phyloP scores from a whole-genome alignment of 2,329 filamentous ascomycete genomes.

The Nakataea oryzae region DNA sequence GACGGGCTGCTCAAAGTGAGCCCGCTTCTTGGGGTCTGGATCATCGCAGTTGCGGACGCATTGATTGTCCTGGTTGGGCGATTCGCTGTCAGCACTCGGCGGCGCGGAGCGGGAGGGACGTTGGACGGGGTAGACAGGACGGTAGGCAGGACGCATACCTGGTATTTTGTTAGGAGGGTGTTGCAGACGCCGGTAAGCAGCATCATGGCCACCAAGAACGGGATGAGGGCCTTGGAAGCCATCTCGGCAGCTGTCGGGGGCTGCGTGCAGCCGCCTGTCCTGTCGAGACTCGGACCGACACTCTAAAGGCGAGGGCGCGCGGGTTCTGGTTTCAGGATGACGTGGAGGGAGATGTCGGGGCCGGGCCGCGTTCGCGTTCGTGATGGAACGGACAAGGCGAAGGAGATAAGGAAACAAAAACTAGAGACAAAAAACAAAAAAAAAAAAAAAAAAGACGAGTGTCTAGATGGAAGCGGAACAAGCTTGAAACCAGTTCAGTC shows the following conservation, averaged over 20 bases:
- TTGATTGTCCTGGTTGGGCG: slow-evolving; percentile 68
- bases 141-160: slow-evolving; percentile 40
- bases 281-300: not conserved
- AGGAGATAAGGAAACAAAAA: not conserved
- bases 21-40: slow-evolving; percentile 52
- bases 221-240: slow-evolving; percentile 62
- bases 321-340: not conserved
- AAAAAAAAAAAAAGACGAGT: not conserved
- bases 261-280: not conserved
- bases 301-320: not conserved
- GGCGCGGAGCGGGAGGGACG: no score
- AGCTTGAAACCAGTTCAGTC: not conserved
- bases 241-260: slow-evolving; percentile 32
- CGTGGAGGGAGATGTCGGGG: no score
- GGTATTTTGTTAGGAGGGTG: slow-evolving; percentile 92
- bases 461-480: not conserved
- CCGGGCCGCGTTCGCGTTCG: not conserved
- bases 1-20: slow-evolving; percentile 86
- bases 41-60: slow-evolving; percentile 84
- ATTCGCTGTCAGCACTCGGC: not conserved
- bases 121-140: no score
- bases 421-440: not conserved
- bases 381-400: not conserved
- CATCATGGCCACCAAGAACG: slow-evolving; percentile 92
- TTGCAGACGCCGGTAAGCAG: slow-evolving; percentile 92